A percentile compares a stretch with the other conserved stretches of the same genome.
Conservation (phyloP, 805 yeast species). For the Candida xyloterini region DNA sequence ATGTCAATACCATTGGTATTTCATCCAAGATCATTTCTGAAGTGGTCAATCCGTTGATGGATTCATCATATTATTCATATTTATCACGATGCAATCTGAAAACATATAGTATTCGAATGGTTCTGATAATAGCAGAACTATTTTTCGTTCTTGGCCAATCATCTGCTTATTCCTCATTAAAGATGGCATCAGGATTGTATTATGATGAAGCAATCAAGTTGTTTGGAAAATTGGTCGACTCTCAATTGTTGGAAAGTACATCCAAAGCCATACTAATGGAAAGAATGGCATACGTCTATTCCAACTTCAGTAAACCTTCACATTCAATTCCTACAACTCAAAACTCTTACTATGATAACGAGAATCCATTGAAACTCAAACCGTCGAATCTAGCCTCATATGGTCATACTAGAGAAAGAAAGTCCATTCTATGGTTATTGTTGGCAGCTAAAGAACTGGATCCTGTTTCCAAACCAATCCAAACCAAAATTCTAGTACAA, state of each 20-base stretch:
- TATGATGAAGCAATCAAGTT: constrained; percentile 45
- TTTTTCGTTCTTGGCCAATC: constrained; percentile 44
- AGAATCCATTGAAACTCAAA: constrained; percentile 29
- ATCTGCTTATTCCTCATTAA: constrained; percentile 16
- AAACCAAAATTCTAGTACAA: constrained; percentile 25
- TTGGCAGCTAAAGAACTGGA: constrained; percentile 75
- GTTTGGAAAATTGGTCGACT: constrained; percentile 42
- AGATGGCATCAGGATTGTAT: constrained; percentile 36
- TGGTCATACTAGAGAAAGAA: constrained; percentile 63
- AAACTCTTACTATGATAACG: constrained; percentile 33
- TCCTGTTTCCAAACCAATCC: constrained; percentile 26
- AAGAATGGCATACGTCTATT: constrained; percentile 35
- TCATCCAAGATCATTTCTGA: constrained; percentile 49
- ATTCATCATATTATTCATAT: constrained; percentile 71
- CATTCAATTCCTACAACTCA: constrained; percentile 2
- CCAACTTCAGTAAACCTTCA: constrained; percentile 25
- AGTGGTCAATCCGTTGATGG: constrained; percentile 58
- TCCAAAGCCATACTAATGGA: constrained; percentile 38
- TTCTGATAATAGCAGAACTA: constrained; percentile 69
- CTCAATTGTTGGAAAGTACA: constrained; percentile 43
- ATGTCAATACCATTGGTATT: constrained; percentile 30
- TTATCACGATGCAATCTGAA: constrained; percentile 67
- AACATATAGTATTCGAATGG: constrained; percentile 66
- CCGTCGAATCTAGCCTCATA: constrained; percentile 41
- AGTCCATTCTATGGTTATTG: constrained; percentile 73